Base-by-base conservation (phyloP, 148 eudicot genomes). In the Rhododendron kiyosumense region DNA sequence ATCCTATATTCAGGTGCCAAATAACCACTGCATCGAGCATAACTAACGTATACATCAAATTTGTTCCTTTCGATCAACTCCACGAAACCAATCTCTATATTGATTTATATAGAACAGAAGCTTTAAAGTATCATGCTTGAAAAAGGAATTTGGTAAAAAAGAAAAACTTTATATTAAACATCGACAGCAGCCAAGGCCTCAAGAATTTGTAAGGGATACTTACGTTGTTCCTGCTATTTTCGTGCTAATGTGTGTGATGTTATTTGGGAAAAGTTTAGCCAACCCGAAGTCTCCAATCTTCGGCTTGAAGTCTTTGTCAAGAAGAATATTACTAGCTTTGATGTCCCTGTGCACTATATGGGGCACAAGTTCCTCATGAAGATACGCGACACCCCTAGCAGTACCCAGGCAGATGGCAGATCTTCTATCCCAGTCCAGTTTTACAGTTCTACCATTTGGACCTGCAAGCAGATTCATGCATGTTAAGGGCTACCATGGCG, bases 201-300 rank as follows among this genome's bases (percentile, higher is more conserved):
- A 67, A 45, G 36, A 73, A 81, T 43, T 1, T 10, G 38, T 43
- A 63, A 85, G 51, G 51, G 26, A 7, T 65, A 90, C 98, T 2
- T 93, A 96, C 98, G 94, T 92, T 52, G 98, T 96, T 87, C 98
- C 98, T 36, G 94, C 98, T 85, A 96, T 86, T 90, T 88, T 89
- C 17, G 98, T 96, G 91, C 94, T 96, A 65, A 96, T 93, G 90
- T 96, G 98, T 74, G 98, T 96, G 34, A 96, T 90, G 81, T 91
- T 87, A 69, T 96, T 96, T 3, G 98, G 98, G 83, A 96, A 96
- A 52, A 96, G 96, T 85, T 93, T 96, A 74, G 98, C 98, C 92
- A 96, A 88, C 81, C 98, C 98, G 85, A 96, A 96, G 85, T 96
- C 98, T 84, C 98, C 98, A 85, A 94, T 93, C 87, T 96, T 96